phyloP scores from a whole-genome alignment of 139 green algal species.

The Dunaliella sp. region DNA sequence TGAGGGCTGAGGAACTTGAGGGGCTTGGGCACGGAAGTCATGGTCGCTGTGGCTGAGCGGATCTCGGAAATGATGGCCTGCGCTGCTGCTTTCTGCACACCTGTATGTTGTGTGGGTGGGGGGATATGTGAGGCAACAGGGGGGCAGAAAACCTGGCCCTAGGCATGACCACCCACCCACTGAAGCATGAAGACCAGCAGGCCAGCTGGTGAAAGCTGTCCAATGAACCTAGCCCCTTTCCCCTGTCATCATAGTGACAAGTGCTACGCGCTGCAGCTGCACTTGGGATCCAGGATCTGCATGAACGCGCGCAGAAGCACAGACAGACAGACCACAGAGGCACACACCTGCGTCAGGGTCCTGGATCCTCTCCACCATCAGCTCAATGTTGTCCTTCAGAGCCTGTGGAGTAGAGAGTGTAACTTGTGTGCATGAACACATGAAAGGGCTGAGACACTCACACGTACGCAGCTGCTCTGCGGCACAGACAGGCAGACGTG shows the following conservation, averaged over 20 bases:
- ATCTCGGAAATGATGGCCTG: slow-evolving; percentile 76
- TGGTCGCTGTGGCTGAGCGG: slow-evolving; percentile 85
- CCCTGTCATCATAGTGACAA: too few species aligned
- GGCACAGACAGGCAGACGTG: too few species aligned
- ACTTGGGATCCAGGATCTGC: too few species aligned
- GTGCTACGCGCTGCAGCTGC: too few species aligned
- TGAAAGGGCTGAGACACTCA: too few species aligned
- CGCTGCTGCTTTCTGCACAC: slow-evolving; percentile 70
- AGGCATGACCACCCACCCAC: neutral
- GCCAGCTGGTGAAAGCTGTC: neutral
- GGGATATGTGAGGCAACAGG: neutral
- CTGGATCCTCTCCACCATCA: slow-evolving; percentile 77
- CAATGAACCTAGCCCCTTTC: neutral
- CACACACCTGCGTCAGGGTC: slow-evolving; percentile 48
- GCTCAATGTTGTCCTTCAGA: slow-evolving; percentile 90
- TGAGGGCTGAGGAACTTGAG: slow-evolving; percentile 96
- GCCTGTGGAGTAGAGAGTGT: too few species aligned
- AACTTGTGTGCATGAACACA: too few species aligned
- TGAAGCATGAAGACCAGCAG: neutral
- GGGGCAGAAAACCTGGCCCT: neutral
- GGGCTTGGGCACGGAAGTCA: slow-evolving; percentile 98
- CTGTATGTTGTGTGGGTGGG: slow-evolving; percentile 12
- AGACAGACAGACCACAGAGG: too few species aligned
- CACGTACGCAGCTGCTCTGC: too few species aligned
- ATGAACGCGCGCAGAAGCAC: too few species aligned